Conservation (phyloP, 768 basidiomycete genomes). For the Auricularia heimuer region DNA sequence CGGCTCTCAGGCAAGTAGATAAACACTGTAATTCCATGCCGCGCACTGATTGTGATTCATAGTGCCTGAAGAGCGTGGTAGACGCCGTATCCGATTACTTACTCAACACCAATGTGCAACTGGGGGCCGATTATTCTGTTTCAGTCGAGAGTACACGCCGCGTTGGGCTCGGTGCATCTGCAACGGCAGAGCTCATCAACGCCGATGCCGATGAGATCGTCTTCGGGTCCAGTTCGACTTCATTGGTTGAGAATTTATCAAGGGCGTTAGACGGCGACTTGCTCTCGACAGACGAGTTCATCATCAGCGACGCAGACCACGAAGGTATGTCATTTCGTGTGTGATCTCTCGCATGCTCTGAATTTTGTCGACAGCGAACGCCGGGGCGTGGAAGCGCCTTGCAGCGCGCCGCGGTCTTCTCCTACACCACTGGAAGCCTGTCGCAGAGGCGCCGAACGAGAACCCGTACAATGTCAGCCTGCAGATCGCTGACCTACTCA, state of each 20-base stretch:
- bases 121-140: slow-evolving; percentile 59
- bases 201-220: slow-evolving; percentile 57
- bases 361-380: slow-evolving; percentile 42
- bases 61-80: slow-evolving; percentile 39
- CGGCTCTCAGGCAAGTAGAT: slow-evolving; percentile 43
- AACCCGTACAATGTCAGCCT: slow-evolving; percentile 61
- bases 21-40: not conserved
- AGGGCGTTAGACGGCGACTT: slow-evolving; percentile 49
- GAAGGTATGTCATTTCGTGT: slow-evolving; percentile 26
- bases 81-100: slow-evolving; percentile 60
- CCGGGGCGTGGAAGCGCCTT: slow-evolving; percentile 66
- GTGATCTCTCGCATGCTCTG: no score
- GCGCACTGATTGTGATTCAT: not conserved
- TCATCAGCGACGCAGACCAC: slow-evolving; percentile 63
- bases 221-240: slow-evolving; percentile 56
- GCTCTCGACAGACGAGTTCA: slow-evolving; percentile 56
- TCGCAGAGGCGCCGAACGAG: slow-evolving; percentile 16
- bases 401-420: slow-evolving; percentile 45
- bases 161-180: slow-evolving; percentile 37
- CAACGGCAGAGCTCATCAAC: slow-evolving; percentile 53
- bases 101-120: slow-evolving; percentile 60
- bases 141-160: slow-evolving; percentile 45
- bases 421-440: slow-evolving; percentile 51
- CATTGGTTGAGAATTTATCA: slow-evolving; percentile 60
- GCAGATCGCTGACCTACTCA: slow-evolving; percentile 44